Conservation (phyloP, 805 yeast species). For the Pichia manshurica region DNA sequence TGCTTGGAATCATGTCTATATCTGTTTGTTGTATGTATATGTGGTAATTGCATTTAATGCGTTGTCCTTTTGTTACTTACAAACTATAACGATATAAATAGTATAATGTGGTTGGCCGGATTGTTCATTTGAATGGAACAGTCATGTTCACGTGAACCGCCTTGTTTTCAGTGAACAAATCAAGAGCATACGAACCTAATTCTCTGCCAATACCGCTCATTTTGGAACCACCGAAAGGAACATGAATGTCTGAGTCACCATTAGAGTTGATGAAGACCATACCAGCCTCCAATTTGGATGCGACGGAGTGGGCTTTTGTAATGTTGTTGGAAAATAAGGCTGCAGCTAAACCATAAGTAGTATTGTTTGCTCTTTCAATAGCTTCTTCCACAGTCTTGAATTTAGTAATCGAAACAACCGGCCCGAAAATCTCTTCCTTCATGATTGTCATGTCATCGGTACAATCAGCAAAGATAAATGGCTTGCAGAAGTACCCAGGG, state of each 20-base stretch:
- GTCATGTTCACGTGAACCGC: slow-evolving; percentile 64
- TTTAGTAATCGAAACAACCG: slow-evolving; percentile 65
- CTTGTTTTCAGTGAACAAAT: slow-evolving; percentile 57
- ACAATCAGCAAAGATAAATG: slow-evolving; percentile 69
- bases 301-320: slow-evolving; percentile 55
- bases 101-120: too few species aligned
- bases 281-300: slow-evolving; percentile 63
- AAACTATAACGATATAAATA: too few species aligned
- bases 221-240: slow-evolving; percentile 69
- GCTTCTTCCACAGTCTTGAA: slow-evolving; percentile 63
- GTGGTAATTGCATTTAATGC: too few species aligned
- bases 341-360: slow-evolving; percentile 74
- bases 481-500: slow-evolving; percentile 64
- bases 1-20: too few species aligned
- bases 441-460: slow-evolving; percentile 57
- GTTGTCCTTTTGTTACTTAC: too few species aligned
- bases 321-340: slow-evolving; percentile 65
- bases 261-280: slow-evolving; percentile 57
- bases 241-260: slow-evolving; percentile 48
- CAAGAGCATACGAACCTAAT: slow-evolving; percentile 59
- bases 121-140: slow-evolving; percentile 10
- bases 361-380: slow-evolving; percentile 56
- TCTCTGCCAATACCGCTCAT: slow-evolving; percentile 65
- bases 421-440: slow-evolving; percentile 76
- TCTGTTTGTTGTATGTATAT: too few species aligned